Conservation (phyloP, 2,329 filamentous ascomycete species). For the Paracamarosporium sp. region DNA sequence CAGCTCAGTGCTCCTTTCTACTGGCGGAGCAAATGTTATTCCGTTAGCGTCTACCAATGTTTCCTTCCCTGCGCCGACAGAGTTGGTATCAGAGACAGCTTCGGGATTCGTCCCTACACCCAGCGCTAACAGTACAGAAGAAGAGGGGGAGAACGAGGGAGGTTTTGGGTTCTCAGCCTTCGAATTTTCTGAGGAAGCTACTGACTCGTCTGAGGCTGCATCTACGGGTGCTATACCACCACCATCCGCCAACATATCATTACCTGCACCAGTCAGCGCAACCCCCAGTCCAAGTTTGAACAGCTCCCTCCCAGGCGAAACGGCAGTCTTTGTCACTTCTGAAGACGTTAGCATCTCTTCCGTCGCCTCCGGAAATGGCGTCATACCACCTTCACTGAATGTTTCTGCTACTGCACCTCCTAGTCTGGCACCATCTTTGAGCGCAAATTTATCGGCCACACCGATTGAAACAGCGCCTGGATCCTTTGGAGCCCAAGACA, state of each 20-base stretch:
- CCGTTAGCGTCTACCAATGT: constrained; percentile 2
- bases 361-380: constrained; percentile 14
- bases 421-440: constrained; percentile 3
- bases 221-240: constrained; percentile 5
- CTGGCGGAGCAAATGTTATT: background rate
- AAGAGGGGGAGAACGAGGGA: background rate
- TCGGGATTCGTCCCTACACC: background rate
- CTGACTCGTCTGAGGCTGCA: constrained; percentile 4
- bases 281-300: constrained; percentile 14
- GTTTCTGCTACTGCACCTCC: background rate
- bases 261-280: background rate
- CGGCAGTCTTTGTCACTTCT: constrained; percentile 2
- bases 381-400: constrained; percentile 14
- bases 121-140: constrained; percentile 4
- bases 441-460: background rate
- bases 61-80: background rate
- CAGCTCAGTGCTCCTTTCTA: background rate
- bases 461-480: constrained; percentile 1
- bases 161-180: background rate
- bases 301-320: constrained; percentile 10
- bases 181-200: background rate
- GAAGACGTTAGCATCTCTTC: constrained; percentile 9
- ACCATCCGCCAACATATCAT: constrained; percentile 3
- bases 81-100: background rate
- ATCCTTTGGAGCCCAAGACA: constrained; percentile 10